These are phyloP conservation scores for Xerocomellus intermedius DNA, from an alignment of 768 basidiomycete genomes.

Conservation along the genomic window DNA sequence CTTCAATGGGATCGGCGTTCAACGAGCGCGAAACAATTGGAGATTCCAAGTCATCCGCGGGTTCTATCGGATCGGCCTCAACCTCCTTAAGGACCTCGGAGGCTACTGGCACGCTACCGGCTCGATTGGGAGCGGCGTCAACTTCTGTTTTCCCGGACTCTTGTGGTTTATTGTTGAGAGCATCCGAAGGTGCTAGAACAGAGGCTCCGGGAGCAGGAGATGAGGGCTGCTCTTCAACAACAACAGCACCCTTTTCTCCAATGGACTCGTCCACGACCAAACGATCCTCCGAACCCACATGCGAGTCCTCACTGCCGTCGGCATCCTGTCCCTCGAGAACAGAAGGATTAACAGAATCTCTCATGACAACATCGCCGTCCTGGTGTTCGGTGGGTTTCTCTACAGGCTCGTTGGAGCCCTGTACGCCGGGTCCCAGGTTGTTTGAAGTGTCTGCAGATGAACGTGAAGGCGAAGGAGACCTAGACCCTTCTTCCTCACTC, in stretches of 20 bases:
- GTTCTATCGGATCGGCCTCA: conserved; percentile 44
- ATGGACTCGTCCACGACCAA: conserved; percentile 12
- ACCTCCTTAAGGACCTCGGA: not conserved
- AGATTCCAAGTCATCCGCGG: conserved; percentile 37
- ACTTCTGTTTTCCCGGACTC: conserved; percentile 11
- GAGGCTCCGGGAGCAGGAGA: not conserved
- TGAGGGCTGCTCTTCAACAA: not conserved
- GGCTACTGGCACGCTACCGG: not conserved
- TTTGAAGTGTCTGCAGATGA: conserved; percentile 34
- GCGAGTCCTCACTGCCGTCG: conserved; percentile 19
- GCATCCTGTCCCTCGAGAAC: not conserved
- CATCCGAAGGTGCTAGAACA: not conserved
- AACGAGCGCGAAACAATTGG: conserved; percentile 3
- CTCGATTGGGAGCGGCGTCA: conserved; percentile 9
- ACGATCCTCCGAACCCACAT: conserved; percentile 19
- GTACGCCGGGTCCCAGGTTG: conserved; percentile 28
- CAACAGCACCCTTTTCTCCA: not conserved
- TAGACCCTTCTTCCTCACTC: conserved; percentile 34
- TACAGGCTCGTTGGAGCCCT: not conserved
- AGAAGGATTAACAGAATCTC: not conserved
- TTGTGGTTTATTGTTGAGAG: not conserved
- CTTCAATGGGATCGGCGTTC: conserved; percentile 34
- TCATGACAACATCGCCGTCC: conserved; percentile 8
- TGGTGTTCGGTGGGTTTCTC: not conserved
- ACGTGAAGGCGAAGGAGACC: conserved; percentile 15